Conservation (phyloP, 305 asterid species). For the Lippia alba region DNA sequence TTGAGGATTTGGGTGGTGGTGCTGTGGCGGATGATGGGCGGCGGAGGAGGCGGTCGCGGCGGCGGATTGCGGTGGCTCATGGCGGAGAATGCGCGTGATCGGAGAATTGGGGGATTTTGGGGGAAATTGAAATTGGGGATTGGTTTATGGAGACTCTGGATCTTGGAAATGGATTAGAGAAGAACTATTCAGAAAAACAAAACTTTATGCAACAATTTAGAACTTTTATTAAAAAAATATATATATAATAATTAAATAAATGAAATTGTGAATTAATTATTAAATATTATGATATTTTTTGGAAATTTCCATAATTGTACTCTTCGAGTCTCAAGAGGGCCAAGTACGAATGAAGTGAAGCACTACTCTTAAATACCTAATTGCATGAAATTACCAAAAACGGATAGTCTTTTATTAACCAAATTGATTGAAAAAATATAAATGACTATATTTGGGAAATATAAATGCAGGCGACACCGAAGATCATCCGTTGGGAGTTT, state of each 20-base stretch:
- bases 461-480: too few species aligned
- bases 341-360: too few species aligned
- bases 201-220: not conserved
- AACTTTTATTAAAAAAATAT: too few species aligned
- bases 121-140: constrained; percentile 31
- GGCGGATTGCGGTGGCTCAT: constrained; percentile 54
- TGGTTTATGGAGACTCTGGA: constrained; percentile 23
- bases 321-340: too few species aligned
- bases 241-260: not conserved
- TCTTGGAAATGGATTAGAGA: constrained; percentile 31
- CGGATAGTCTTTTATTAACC: too few species aligned
- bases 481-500: too few species aligned
- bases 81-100: constrained; percentile 32
- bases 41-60: constrained; percentile 33
- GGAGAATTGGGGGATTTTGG: constrained; percentile 5
- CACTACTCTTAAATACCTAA: too few species aligned
- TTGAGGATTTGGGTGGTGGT: constrained; percentile 67
- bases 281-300: too few species aligned
- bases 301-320: too few species aligned
- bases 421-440: too few species aligned
- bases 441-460: too few species aligned
- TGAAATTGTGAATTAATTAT: not conserved
- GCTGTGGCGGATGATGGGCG: constrained; percentile 54
- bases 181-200: not conserved
- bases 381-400: too few species aligned